Evolutionary conservation across 768 basidiomycete genomes (phyloP), one percentile per base, ranked within the genome.

Genomic region (Psilocybe subaeruginosa): DNA sequence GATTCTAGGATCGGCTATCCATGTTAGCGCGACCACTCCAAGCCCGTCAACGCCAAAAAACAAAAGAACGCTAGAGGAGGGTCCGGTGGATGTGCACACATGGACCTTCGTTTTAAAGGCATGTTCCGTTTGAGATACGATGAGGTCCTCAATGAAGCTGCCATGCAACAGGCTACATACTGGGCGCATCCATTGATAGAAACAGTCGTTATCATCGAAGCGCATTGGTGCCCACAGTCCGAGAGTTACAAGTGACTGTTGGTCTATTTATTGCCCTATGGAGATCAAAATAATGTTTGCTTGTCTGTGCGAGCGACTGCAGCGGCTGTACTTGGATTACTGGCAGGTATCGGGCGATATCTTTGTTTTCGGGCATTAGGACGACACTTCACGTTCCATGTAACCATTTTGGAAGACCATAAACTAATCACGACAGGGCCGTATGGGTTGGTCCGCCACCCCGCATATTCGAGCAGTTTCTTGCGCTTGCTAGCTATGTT

Each of bases 371-470:
- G 48, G 35, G 58, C 9, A 23, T 33, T 59, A 29, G 58, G 50
- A 14, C n/a, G 31, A 8, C 37, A 39, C 47, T 63, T 35, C 35
- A 54, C 14, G 12, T 57, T 41, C 51, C 30, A 58, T 37, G 39
- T 54, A 35, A 56, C 46, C 31, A 60, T 62, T 35, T 49, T 49
- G 9, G 51, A 57, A 41, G 59, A 60, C 30, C 58, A 60, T 49
- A 35, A 60, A 35, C 55, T 62, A 23, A 54, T 62, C 30, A 58
- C 51, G 14, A 47, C 51, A 7, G 56, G 61, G 2, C 45, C 57
- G 31, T 62, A 62, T 37, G 37, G 56, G 19, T 19, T 48, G 27
- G 51, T 62, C 2, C 61, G 61, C 23, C 59, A 60, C 19, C 59
- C 59, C 3, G 54, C 53, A 35, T 60, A 55, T 17, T 41, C 45